Evolutionary conservation across 768 basidiomycete species (phyloP).

Genomic region (Termitomyces sp.): DNA sequence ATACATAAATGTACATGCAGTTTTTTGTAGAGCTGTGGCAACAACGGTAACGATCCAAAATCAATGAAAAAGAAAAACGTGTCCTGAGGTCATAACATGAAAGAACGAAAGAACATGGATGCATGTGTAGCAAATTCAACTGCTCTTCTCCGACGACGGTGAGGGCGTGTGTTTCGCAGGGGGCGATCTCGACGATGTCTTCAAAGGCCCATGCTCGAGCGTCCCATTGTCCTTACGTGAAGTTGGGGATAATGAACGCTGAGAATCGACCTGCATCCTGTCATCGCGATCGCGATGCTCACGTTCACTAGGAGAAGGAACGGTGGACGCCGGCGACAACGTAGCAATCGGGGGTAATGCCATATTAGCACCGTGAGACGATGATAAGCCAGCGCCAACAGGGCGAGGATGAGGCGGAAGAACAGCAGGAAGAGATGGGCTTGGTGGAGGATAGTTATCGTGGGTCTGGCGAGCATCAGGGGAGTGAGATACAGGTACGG

Average conservation of each 20-base stretch:
- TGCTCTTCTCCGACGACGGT: conserved; percentile 44
- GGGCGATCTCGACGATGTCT: conserved; percentile 41
- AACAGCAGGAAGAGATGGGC: conserved; percentile 51
- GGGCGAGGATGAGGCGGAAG: conserved; percentile 75
- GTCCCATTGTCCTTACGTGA: conserved; percentile 29
- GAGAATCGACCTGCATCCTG: conserved; percentile 50
- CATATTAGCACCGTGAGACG: conserved; percentile 34
- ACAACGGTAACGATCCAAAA: not conserved
- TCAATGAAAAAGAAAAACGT: not conserved
- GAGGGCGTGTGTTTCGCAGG: conserved; percentile 48
- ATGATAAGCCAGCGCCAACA: conserved; percentile 47
- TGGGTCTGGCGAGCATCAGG: conserved; percentile 53
- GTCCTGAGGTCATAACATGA: not conserved
- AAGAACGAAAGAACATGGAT: not conserved
- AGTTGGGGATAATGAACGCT: conserved; percentile 44
- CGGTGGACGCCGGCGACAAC: conserved; percentile 54
- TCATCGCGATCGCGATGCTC: conserved; percentile 42
- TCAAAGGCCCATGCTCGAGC: conserved; percentile 46
- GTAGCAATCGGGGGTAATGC: conserved; percentile 69
- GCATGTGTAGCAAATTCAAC: conserved; percentile 7
- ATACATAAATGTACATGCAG: conserved; percentile 7
- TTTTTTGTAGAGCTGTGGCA: not conserved
- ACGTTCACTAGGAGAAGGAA: conserved; percentile 44
- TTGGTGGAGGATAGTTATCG: conserved; percentile 39
- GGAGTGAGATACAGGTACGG: conserved; percentile 47